A percentile compares a stretch with the other conserved stretches of the same genome.
Evolutionary conservation across 2,329 filamentous ascomycete genomes (phyloP).

Genomic region (Passalora sequoiae): DNA sequence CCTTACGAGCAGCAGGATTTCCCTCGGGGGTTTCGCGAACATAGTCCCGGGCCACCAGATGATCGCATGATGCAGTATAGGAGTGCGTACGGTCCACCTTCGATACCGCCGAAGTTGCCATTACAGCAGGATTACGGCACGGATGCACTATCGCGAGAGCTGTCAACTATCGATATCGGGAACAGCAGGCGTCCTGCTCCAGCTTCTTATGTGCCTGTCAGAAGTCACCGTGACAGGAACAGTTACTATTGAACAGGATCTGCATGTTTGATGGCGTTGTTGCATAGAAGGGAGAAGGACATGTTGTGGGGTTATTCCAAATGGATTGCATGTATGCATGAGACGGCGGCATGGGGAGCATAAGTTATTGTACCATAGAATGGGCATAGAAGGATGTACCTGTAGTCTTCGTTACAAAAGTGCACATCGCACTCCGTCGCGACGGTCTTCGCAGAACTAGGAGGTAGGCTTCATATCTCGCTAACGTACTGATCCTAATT

Average conservation of each 20-base stretch:
- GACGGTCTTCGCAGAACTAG: too few relatives aligned
- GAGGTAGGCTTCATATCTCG: too few relatives aligned
- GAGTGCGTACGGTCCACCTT: slow-evolving; percentile 12
- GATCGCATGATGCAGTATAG: slow-evolving; percentile 20
- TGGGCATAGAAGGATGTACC: not conserved
- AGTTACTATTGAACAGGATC: slow-evolving; percentile 24
- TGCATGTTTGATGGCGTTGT: not conserved
- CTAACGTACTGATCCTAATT: too few relatives aligned
- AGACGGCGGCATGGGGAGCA: too few relatives aligned
- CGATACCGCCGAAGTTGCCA: slow-evolving; percentile 20
- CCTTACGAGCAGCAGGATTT: slow-evolving; percentile 47
- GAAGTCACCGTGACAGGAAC: slow-evolving; percentile 30
- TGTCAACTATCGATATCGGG: slow-evolving; percentile 51
- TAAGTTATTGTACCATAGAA: not conserved
- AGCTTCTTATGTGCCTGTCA: slow-evolving; percentile 28
- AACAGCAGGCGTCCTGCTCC: slow-evolving; percentile 15
- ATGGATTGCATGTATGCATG: too few relatives aligned
- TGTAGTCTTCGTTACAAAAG: too few relatives aligned
- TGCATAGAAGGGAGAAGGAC: not conserved
- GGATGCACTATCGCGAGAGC: slow-evolving; percentile 64
- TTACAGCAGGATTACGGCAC: slow-evolving; percentile 33
- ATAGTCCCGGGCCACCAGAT: slow-evolving; percentile 29
- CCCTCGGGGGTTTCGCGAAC: slow-evolving; percentile 32
- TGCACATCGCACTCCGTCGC: too few relatives aligned
- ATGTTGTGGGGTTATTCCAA: too few relatives aligned